These are phyloP conservation scores for Cotoneaster glaucophyllus DNA, from an alignment of 306 rosid genomes.

Conservation along the genomic window DNA sequence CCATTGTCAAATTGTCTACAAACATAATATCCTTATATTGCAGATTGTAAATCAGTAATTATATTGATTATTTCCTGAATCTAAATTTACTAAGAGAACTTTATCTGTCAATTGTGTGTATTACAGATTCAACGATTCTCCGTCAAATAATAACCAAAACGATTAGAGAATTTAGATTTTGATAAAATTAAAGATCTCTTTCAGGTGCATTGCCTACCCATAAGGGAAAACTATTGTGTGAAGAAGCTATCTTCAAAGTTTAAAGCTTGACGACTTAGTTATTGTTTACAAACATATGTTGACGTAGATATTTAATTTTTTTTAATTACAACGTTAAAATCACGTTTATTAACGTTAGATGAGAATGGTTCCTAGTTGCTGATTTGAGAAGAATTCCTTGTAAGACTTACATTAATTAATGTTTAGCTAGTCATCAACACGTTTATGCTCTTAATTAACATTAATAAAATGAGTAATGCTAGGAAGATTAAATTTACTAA, in stretches of 20 bases:
- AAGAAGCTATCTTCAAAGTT: background rate
- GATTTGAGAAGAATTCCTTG: background rate
- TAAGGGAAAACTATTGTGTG: background rate
- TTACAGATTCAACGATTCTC: background rate
- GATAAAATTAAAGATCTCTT: background rate
- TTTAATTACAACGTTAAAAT: no score
- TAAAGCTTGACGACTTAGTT: background rate
- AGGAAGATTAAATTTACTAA: no score
- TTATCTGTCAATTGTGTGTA: background rate
- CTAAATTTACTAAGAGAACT: background rate
- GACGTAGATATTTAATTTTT: background rate
- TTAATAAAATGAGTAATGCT: no score
- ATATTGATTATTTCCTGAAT: background rate
- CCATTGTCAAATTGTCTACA: no score
- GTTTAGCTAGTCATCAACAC: background rate
- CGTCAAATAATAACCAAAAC: background rate
- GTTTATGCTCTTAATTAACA: background rate
- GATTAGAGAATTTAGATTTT: background rate
- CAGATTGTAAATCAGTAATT: no score
- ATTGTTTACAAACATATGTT: background rate
- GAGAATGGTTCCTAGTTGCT: background rate
- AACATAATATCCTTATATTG: no score
- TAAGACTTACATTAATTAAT: background rate
- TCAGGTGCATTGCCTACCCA: background rate
- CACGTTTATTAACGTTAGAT: background rate